A percentile compares a stretch with the other conserved stretches of the same genome.
phyloP scores from a whole-genome alignment of 1,139 yeast species.

The Candida smagusa region DNA sequence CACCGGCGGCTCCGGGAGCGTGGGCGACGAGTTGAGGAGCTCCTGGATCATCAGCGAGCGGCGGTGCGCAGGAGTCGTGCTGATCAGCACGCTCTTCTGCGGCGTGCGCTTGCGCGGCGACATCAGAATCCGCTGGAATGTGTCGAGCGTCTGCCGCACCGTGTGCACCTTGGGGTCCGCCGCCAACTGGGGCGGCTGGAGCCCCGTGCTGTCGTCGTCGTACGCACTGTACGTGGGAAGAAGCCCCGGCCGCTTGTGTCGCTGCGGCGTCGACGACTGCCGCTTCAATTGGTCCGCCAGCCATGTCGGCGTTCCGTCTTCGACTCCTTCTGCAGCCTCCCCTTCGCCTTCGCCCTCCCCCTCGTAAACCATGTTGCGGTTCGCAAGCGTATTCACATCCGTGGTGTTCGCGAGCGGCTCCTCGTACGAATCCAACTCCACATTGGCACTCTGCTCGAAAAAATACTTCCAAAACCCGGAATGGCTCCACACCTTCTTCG shows the following conservation, averaged over 20 bases:
- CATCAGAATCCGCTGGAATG: slow-evolving; percentile 33
- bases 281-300: slow-evolving; percentile 29
- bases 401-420: slow-evolving; percentile 33
- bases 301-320: slow-evolving; percentile 40
- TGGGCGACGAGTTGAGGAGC: slow-evolving; percentile 49
- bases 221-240: slow-evolving; percentile 12
- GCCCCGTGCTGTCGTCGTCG: slow-evolving; percentile 23
- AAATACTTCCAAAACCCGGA: slow-evolving; percentile 73
- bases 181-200: slow-evolving; percentile 22
- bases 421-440: slow-evolving; percentile 56
- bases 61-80: slow-evolving; percentile 18
- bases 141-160: slow-evolving; percentile 34
- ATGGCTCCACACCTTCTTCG: slow-evolving; percentile 56
- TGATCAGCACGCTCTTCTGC: slow-evolving; percentile 12
- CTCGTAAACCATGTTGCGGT: slow-evolving; percentile 6
- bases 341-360: slow-evolving; percentile 3
- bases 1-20: slow-evolving; percentile 47
- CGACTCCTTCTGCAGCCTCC: slow-evolving; percentile 4
- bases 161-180: slow-evolving; percentile 20
- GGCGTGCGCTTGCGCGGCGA: slow-evolving; percentile 33
- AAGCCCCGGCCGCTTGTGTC: slow-evolving; percentile 17
- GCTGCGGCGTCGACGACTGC: slow-evolving; percentile 37
- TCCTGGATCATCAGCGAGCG: slow-evolving; percentile 43
- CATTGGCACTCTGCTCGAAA: slow-evolving; percentile 74
- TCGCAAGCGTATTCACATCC: slow-evolving; percentile 17